Evolutionary conservation across 73 alveolate species (phyloP), one percentile per base, ranked within the genome.

Genomic region (Breviolum minutum): DNA sequence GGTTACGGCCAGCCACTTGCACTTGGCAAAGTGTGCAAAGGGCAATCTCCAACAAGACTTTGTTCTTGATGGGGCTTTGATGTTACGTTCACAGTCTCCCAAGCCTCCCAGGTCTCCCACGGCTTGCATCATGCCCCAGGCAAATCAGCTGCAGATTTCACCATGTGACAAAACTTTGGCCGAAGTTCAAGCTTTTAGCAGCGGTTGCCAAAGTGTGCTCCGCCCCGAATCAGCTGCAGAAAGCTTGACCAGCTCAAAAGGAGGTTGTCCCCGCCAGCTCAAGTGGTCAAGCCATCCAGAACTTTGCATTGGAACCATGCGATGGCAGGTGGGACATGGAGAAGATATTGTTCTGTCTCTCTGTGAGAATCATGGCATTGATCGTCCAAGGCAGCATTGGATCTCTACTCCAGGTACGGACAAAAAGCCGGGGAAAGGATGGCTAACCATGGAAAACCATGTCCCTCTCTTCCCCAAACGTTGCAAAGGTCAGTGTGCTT

Each of bases 251-350:
- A 60, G 74, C 6, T n/a, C 26, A 14, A 27, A 60, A 26, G 79
- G 63, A 7, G 94, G 79, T 10, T 85, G 94, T 62, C 94, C 94
- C 20, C 60, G 94, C 16, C 94, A 85, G 79, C 61, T 85, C 60
- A 85, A n/a, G 76, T 85, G 94, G 94, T 24, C 79, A 19, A 62
- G 27, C n/a, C 20, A 61, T 14, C 94, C 94, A 6, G 40, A 24
- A 60, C 94, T 85, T 7, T 85, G 94, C 79, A 62, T 85, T 29
- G 95, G 85, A 20, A 88, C 96, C 48, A 54, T 54, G 88, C 48
- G 13, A 14, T 92, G 97, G 97, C 97, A 92, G 79, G 66, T 92
- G 62, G 97, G 97, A 8, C 24, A 92, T n/a, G 97, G 97, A 7
- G 80, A 92, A 68, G 63, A 19, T 13, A 12, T 92, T 11, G 97